Evolutionary conservation across 345 rosid genomes (phyloP), one percentile per base, ranked within the genome.

Genomic region (Xanthoceras sorbifolium): DNA sequence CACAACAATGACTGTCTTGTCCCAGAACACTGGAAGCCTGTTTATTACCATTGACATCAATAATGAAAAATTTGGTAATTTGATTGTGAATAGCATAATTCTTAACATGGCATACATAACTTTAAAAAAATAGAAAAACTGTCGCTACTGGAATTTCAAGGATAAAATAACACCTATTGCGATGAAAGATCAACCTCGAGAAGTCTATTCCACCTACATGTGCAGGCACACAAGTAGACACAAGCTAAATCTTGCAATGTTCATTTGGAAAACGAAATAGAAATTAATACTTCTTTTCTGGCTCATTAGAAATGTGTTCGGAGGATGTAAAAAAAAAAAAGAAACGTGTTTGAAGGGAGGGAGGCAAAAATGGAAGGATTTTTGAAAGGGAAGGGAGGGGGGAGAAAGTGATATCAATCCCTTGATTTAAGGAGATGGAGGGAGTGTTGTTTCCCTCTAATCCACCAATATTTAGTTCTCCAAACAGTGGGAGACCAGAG

Each of bases 11-110:
- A 73, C 89, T 34, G 97, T 88, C 86, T 93, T 92, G 74, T 96
- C 99, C 99, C 99, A 93, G 67, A 91, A 90, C 75, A 96, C 99
- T 55, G 99, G 98, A 81, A 92, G 97, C 90, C 99, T 96, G 88
- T 50, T 77, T n/a, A 72, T 14, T 7, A 69, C 50, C 60, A 38
- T 40, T 65, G 55, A 78, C 60, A 31, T 76, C 42, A 67, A 31
- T 32, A 48, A 23, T 20, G n/a, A 40, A 22, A 59, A 63, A n/a
- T 1, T 52, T 36, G 6, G 28, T 15, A 0, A 28, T 6, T 69
- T 48, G 4, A 42, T 14, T 34, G 42, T 54, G 12, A 10, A 15
- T 15, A 55, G 1, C 5, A n/a, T 36, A 40, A 71, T 71, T 55
- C 29, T 57, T 71, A 23, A 46, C 46, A 52, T 9, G 18, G 9